phyloP scores from a whole-genome alignment of 768 basidiomycete species.

The Kwoniella heveanensis region DNA sequence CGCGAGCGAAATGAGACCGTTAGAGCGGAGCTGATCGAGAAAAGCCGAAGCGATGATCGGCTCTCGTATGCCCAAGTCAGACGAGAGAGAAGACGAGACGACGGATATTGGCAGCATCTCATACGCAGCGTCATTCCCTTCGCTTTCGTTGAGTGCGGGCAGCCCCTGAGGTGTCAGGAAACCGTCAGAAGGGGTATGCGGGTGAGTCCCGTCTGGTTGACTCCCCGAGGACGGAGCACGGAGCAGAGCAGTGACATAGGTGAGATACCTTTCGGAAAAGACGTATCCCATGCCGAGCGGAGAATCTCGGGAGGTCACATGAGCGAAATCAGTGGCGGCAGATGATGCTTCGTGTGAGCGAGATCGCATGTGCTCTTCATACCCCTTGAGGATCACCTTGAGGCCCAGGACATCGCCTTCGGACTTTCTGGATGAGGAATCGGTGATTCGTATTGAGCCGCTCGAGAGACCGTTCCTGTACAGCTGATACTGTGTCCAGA shows the following conservation, averaged over 20 bases:
- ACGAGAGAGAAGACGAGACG: slow-evolving; percentile 65
- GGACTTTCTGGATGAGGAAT: slow-evolving; percentile 44
- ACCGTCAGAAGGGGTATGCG: slow-evolving; percentile 16
- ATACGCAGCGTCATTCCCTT: slow-evolving; percentile 56
- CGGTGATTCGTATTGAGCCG: slow-evolving; percentile 61
- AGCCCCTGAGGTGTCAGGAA: slow-evolving; percentile 20
- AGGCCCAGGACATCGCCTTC: slow-evolving; percentile 64
- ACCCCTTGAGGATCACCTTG: slow-evolving; percentile 62
- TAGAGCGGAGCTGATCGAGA: slow-evolving; percentile 65
- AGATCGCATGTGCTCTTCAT: slow-evolving; percentile 62
- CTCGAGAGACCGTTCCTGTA: slow-evolving; percentile 68
- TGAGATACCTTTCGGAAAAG: slow-evolving; percentile 70
- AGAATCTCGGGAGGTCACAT: slow-evolving; percentile 36
- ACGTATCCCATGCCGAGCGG: slow-evolving; percentile 59
- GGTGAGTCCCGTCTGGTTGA: slow-evolving; percentile 22
- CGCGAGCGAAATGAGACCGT: slow-evolving; percentile 60
- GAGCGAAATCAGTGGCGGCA: slow-evolving; percentile 29
- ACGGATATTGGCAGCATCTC: slow-evolving; percentile 66
- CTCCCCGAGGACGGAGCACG: slow-evolving; percentile 45
- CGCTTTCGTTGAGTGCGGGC: slow-evolving; percentile 52
- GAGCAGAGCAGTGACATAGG: slow-evolving; percentile 65
- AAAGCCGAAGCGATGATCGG: slow-evolving; percentile 63
- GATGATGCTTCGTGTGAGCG: slow-evolving; percentile 61
- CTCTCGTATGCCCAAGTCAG: slow-evolving; percentile 64
- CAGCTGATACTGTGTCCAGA: slow-evolving; percentile 71